A percentile compares a stretch with the other conserved stretches of the same genome.
These are phyloP conservation scores for Globisporangium camurandrum DNA, from an alignment of 352 stramenopile genomes.

Conservation along the genomic window DNA sequence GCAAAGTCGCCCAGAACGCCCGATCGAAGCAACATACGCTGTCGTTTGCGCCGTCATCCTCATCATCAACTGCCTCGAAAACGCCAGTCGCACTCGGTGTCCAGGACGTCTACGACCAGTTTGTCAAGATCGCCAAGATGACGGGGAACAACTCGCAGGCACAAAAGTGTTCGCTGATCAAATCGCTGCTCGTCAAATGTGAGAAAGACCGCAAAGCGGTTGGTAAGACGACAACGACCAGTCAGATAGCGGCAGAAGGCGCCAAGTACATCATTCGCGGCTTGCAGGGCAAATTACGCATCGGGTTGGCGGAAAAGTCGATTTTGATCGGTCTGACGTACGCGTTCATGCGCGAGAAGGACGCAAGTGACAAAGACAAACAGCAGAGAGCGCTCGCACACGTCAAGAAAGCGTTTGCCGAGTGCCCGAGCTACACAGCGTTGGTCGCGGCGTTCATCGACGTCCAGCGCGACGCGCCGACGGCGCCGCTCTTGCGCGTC, in stretches of 20 bases:
- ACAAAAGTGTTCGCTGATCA: constrained; percentile 97
- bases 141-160: constrained; percentile 95
- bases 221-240: constrained; percentile 30
- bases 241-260: constrained; percentile 53
- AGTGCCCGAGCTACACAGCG: constrained; percentile 95
- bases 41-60: constrained; percentile 63
- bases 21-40: constrained; percentile 93
- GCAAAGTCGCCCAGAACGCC: constrained; percentile 91
- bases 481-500: constrained; percentile 34
- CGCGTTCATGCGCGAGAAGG: constrained; percentile 88
- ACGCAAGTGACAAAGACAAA: constrained; percentile 74
- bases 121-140: constrained; percentile 93
- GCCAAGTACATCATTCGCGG: constrained; percentile 98
- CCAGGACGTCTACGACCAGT: constrained; percentile 81
- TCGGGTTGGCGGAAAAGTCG: constrained; percentile 95
- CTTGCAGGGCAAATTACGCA: constrained; percentile 97
- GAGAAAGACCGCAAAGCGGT: constrained; percentile 68
- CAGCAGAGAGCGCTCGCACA: constrained; percentile 86
- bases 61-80: constrained; percentile 20
- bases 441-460: constrained; percentile 88
- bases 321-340: constrained; percentile 97
- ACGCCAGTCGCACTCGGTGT: constrained; percentile 90
- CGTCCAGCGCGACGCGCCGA: constrained; percentile 34
- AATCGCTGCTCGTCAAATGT: constrained; percentile 92
- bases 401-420: constrained; percentile 97